Evolutionary conservation across 2,329 filamentous ascomycete species (phyloP), one percentile per base, ranked within the genome.

Genomic region (Phialophora macrospora): DNA sequence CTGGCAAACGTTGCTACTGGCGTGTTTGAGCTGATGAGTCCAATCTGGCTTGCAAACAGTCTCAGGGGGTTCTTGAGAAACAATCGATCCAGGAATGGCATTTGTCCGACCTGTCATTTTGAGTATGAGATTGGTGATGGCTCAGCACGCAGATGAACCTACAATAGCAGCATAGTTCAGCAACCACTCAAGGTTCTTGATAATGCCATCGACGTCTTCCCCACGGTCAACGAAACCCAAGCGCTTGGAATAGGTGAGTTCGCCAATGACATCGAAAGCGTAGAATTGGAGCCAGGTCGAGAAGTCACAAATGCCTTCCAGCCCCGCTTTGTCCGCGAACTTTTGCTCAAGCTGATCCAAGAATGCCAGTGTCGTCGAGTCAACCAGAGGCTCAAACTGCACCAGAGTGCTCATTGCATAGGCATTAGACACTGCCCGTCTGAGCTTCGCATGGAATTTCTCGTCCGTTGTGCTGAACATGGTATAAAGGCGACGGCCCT

Each of bases 361-460:
- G 75, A 92, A 93, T 1, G 90, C 79, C 69, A 86, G 84, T 0
- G 89, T 88, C 0, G 89, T 92, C 70, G 87, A 89, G 75, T 92
- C 89, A 38, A 94, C 90, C 34, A 92, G 88, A 0, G 90, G 90
- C 73, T 95, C 91, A 26, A 68, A 66, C 34, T 63, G 60, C 7
- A 68, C 64, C 32, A 68, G 55, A 3, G 66, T 80, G 22, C 72
- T 77, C 74, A 82, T 76, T 1, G 78, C 75, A 65, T 82, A 82
- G 0, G 76, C 74, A 48, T 73, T 73, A 0, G 79, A 76, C 6
- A 80, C 74, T 0, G 75, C 73, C 22, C 76, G 74, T 58, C 78
- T 79, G 7, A 80, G 76, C 7, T 71, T 74, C 4, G 77, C 76
- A 67, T 83, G 81, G 32, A 77, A 76, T 0, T 66, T 70, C 57